Conservation (phyloP, 192 early-diverging fungal genomes). For the Podila verticillata region DNA sequence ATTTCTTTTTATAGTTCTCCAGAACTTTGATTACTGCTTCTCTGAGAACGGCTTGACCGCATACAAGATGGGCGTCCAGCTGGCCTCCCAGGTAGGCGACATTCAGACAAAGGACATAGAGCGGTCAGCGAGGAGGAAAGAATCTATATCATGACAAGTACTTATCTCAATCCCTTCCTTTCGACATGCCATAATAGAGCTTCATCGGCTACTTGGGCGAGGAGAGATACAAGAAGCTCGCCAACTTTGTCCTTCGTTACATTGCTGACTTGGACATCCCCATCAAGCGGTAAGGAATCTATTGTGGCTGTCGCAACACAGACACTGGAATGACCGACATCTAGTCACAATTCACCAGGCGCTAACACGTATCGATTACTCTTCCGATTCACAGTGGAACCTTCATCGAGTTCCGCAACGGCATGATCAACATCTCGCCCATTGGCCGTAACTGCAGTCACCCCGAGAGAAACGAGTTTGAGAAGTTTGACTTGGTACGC, state of each 20-base stretch:
- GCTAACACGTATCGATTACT: not conserved
- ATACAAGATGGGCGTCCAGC: slow-evolving; percentile 77
- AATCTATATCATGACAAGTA: too few relatives aligned
- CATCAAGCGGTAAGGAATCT: slow-evolving; percentile 78
- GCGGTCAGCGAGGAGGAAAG: too few relatives aligned
- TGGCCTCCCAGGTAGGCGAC: slow-evolving; percentile 69
- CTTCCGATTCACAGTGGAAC: slow-evolving; percentile 74
- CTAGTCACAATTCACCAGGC: not conserved
- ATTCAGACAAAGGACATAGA: not conserved
- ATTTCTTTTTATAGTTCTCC: slow-evolving; percentile 62
- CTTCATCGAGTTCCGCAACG: slow-evolving; percentile 98
- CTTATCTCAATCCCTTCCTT: too few relatives aligned
- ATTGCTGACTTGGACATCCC: slow-evolving; percentile 96
- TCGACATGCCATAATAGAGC: slow-evolving; percentile 63
- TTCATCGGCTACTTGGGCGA: slow-evolving; percentile 94
- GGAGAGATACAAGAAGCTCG: slow-evolving; percentile 89
- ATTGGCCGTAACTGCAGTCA: slow-evolving; percentile 94
- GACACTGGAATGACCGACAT: not conserved
- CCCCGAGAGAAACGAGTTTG: slow-evolving; percentile 92
- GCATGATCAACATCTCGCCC: slow-evolving; percentile 99
- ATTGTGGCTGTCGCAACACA: not conserved
- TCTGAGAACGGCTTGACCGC: slow-evolving; percentile 98
- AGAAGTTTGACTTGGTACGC: slow-evolving; percentile 83
- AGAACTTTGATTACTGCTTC: slow-evolving; percentile 95
- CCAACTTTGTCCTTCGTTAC: slow-evolving; percentile 93